Base-by-base conservation (phyloP, 2,329 filamentous ascomycete species). In the Byssochlamys sp. region DNA sequence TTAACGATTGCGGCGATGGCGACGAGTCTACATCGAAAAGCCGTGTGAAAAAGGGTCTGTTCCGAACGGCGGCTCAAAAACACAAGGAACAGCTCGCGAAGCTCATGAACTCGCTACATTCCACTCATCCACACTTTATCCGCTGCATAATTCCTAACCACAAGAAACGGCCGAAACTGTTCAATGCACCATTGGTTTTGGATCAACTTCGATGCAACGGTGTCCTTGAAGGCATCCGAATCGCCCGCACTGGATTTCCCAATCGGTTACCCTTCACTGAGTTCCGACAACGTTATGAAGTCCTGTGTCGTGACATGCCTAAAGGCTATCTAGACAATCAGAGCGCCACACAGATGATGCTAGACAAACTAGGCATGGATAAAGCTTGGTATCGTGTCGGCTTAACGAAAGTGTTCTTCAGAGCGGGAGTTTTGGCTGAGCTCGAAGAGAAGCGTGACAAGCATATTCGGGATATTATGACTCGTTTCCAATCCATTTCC, bases 31-130 rank as follows among this genome's bases (percentile, higher is more conserved):
- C 84, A 27, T 81, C 84, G 45, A 80, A 81, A 59, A 96, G 85
- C 68, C 84, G 92, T 25, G 92, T 99, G 58, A 99, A 99, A 79
- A 96, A 94, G 75, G 95, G 94, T 0, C 81, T 99, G 2, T 99
- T 99, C 81, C 86, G 94, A 31, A 99, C 94, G 0, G 95, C 95
- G 4, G 94, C 94, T 4, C 94, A 99, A 71, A 84, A 91, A 66
- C 94, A 99, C 78, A 99, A 99, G 74, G 94, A 99, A 72, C 92
- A 97, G 66, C 82, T 99, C n/a, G 89, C 91, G n/a, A 95, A 86
- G 60, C 78, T 99, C 58, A 99, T 99, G 94, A 81, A 82, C 12
- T 91, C 97, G 67, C 82, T 99, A 14, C 89, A 99, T 72, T 95
- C 89, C 0, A 99, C 94, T 0, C 94, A 99, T 71, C 95, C 95